Conservation (phyloP, 1,284 basidiomycete species). For the Rhodotorula sp. region DNA sequence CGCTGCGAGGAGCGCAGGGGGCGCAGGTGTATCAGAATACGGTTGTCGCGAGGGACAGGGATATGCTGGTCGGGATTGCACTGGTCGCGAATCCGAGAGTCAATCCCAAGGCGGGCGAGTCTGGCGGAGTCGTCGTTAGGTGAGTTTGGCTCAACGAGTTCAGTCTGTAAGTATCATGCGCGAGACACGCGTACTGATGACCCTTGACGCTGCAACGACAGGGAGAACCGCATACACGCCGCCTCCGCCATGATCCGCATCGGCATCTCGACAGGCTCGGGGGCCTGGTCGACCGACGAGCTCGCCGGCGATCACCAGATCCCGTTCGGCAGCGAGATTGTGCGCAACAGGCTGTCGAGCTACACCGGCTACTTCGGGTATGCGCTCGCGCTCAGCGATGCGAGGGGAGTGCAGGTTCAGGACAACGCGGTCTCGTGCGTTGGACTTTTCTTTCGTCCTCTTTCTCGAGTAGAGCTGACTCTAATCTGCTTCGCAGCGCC, state of each 20-base stretch:
- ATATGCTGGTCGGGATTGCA: slow-evolving; percentile 38
- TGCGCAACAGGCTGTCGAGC: slow-evolving; percentile 29
- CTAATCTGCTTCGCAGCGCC: slow-evolving; percentile 4
- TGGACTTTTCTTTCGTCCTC: neutral
- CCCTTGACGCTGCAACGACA: neutral
- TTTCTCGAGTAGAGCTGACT: neutral
- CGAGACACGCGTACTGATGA: too few relatives aligned
- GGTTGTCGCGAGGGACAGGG: slow-evolving; percentile 31
- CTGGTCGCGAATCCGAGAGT: slow-evolving; percentile 31
- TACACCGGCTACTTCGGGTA: slow-evolving; percentile 37
- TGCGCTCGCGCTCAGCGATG: slow-evolving; percentile 33
- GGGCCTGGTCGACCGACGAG: slow-evolving; percentile 36
- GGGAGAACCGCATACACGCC: slow-evolving; percentile 38
- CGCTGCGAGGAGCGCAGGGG: slow-evolving; percentile 26
- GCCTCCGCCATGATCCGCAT: slow-evolving; percentile 38
- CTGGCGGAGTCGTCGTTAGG: slow-evolving; percentile 25
- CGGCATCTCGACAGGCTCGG: slow-evolving; percentile 34
- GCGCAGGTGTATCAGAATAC: slow-evolving; percentile 32
- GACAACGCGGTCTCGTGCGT: slow-evolving; percentile 35
- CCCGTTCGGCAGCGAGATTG: slow-evolving; percentile 29
- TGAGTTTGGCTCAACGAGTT: neutral
- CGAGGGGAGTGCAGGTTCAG: slow-evolving; percentile 24
- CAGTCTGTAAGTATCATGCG: neutral
- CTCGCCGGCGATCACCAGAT: slow-evolving; percentile 32
- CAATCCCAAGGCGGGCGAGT: neutral